These are phyloP conservation scores for Apiospora koreana DNA, from an alignment of 2,329 filamentous ascomycete genomes.

Conservation along the genomic window DNA sequence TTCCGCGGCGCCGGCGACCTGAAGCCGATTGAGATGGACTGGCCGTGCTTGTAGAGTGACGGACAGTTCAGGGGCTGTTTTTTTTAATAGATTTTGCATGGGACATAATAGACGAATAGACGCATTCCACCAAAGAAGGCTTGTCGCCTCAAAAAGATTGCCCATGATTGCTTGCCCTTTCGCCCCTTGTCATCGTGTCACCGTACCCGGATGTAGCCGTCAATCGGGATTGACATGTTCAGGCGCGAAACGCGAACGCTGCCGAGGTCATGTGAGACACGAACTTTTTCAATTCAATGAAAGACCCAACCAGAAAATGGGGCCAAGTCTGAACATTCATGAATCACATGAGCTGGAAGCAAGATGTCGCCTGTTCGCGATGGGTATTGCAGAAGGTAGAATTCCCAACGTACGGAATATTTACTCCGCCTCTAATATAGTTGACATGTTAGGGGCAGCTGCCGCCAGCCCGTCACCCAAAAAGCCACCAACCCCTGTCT, in stretches of 20 bases:
- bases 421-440: background rate
- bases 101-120: background rate
- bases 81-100: background rate
- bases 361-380: background rate
- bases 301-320: too few species aligned
- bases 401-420: too few species aligned
- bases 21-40: slow-evolving; percentile 43
- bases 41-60: slow-evolving; percentile 31
- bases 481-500: background rate
- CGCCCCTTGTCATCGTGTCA: background rate
- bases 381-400: background rate
- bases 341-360: background rate
- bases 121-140: background rate
- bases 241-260: background rate
- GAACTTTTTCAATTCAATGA: background rate
- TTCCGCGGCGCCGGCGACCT: slow-evolving; percentile 52
- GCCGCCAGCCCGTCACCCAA: background rate
- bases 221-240: background rate
- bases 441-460: background rate
- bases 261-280: background rate
- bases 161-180: background rate
- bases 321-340: background rate
- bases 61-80: background rate
- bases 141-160: background rate
- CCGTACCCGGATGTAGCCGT: background rate